Evolutionary conservation across 2,329 filamentous ascomycete species (phyloP), one percentile per base, ranked within the genome.

Genomic region (Diaporthe longicolla): DNA sequence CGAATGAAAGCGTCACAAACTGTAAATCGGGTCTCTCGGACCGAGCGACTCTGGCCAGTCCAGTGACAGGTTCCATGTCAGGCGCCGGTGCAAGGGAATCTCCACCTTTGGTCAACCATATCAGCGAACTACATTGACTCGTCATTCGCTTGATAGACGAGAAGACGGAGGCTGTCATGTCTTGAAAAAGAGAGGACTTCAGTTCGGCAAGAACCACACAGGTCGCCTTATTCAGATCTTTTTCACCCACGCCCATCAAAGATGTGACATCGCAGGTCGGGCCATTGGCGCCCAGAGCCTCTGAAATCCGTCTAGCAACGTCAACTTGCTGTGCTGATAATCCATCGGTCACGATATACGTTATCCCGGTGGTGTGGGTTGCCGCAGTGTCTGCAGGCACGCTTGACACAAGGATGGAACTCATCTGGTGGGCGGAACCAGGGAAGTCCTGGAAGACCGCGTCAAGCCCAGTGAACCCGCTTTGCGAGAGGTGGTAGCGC

Each of bases 191-290:
- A 0, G 79, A 75, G 2, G 69, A 45, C 55, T 75, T 75, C 4
- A 79, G 68, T 57, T 80, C 79, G 19, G 72, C 71, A 7, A 80
- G 29, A 4, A 80, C 58, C 24, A 81, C 73, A 32, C 77, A 80
- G 6, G 72, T 78, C 15, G 74, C 54, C 19, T 50, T 43, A 0
- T 72, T 70, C 43, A 79, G 17, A 1, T 75, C 70, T 21, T 40
- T 58, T 3, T 55, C 40, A 2, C 24, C 72, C 32, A 73, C 54
- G 8, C 73, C 57, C 55, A 57, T 10, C 19, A 78, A 40, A n/a
- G 74, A 17, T 54, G 43, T 55, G 40, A 72, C 26, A 24, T 73
- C 66, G 4, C 71, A 72, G 15, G 43, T 11, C 4, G 48, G 54
- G 7, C n/a, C 17, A 21, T 35, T 43, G 6, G 48, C 19, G 11